Evolutionary conservation across 805 yeast genomes (phyloP).

Genomic region (Saccharomycopsis sp.): DNA sequence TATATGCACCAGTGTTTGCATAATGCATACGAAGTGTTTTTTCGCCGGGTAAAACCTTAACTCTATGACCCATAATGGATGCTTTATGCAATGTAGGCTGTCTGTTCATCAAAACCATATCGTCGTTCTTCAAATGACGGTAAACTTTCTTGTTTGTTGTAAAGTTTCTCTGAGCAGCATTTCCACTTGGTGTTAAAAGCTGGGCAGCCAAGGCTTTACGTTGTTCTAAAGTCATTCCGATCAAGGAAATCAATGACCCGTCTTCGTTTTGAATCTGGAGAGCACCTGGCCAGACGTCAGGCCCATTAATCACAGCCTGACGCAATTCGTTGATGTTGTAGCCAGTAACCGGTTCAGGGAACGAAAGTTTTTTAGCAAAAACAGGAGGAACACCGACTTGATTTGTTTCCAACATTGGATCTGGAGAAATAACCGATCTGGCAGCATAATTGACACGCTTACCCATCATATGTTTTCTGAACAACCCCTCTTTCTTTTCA

Average conservation of each 20-base stretch:
- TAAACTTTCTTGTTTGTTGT: conserved; percentile 85
- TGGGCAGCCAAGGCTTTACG: conserved; percentile 94
- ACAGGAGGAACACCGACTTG: conserved; percentile 99
- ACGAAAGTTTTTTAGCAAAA: conserved; percentile 89
- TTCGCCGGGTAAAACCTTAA: conserved; percentile 93
- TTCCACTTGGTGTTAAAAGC: conserved; percentile 65
- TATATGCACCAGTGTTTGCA: conserved; percentile 98
- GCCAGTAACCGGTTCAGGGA: conserved; percentile 96
- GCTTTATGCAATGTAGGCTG: conserved; percentile 99
- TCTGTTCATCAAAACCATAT: conserved; percentile 96
- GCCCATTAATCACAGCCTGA: conserved; percentile 95
- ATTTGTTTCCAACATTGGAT: conserved; percentile 95
- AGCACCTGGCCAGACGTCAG: conserved; percentile 99
- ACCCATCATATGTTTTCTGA: conserved; percentile 99
- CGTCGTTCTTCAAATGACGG: conserved; percentile 91
- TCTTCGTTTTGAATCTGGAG: conserved; percentile 93
- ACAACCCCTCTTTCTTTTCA: conserved; percentile 97
- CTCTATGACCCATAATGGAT: conserved; percentile 99
- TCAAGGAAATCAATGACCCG: conserved; percentile 72
- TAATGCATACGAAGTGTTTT: conserved; percentile 94
- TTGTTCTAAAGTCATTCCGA: conserved; percentile 89
- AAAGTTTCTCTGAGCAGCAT: conserved; percentile 39
- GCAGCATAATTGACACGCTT: conserved; percentile 99
- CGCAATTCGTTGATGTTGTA: conserved; percentile 86
- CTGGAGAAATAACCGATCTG: conserved; percentile 98